Conservation (phyloP, 1,284 basidiomycete genomes). For the Papiliotrema nemorosa region DNA sequence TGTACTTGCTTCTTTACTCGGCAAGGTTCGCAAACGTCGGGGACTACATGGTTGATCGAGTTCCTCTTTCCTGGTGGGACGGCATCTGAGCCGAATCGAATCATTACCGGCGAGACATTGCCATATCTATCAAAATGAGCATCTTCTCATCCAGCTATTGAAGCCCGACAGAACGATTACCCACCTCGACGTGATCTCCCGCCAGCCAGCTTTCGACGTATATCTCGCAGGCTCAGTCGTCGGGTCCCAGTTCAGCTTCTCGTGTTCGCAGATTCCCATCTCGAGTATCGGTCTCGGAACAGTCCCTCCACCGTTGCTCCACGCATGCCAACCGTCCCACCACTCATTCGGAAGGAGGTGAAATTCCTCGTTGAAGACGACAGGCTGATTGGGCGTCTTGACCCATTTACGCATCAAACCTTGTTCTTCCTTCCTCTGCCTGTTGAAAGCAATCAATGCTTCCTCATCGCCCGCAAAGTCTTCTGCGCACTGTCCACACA, state of each 20-base stretch:
- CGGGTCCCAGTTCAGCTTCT: constrained; percentile 35
- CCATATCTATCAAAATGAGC: constrained; percentile 18
- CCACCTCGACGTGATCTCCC: background rate
- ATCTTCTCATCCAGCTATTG: too few species aligned
- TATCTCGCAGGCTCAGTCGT: constrained; percentile 16
- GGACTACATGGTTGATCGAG: constrained; percentile 1
- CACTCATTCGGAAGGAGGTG: constrained; percentile 27
- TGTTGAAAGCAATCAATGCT: background rate
- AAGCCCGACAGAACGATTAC: constrained; percentile 8
- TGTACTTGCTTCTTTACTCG: constrained; percentile 9
- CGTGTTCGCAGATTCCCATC: constrained; percentile 34
- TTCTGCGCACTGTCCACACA: constrained; percentile 18
- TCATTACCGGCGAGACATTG: constrained; percentile 14
- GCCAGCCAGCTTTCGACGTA: constrained; percentile 25
- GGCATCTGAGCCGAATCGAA: constrained; percentile 12
- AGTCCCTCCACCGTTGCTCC: constrained; percentile 6
- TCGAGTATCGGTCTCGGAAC: constrained; percentile 10
- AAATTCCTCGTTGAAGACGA: constrained; percentile 18
- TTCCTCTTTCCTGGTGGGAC: constrained; percentile 7
- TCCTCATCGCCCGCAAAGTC: background rate
- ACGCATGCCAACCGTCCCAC: constrained; percentile 19
- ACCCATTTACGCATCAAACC: constrained; percentile 7
- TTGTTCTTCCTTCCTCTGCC: constrained; percentile 9
- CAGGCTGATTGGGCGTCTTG: background rate
- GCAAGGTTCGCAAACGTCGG: constrained; percentile 17